Conservation (phyloP, 192 early-diverging fungal species). For the Podila horticola region DNA sequence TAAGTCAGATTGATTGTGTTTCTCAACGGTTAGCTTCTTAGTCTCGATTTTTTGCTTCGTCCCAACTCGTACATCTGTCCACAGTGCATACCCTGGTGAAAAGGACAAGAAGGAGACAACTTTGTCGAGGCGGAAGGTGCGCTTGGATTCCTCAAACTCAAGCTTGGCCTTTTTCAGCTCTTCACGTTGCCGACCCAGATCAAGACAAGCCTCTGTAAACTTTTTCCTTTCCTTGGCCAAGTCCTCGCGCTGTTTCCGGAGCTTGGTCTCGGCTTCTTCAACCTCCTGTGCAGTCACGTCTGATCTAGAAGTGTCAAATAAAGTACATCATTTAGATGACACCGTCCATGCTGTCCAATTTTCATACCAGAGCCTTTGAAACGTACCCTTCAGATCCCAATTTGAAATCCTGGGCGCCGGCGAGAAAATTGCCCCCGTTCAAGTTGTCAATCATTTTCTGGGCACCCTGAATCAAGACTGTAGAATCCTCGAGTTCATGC, state of each 20-base stretch:
- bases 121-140: slow-evolving; percentile 32
- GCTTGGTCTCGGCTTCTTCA: slow-evolving; percentile 35
- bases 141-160: slow-evolving; percentile 43
- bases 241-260: slow-evolving; percentile 28
- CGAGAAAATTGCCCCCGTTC: slow-evolving; percentile 33
- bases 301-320: slow-evolving; percentile 4
- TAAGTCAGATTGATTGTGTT: background rate
- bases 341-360: too few relatives aligned
- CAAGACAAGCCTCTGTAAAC: slow-evolving; percentile 36
- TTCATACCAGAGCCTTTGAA: too few relatives aligned
- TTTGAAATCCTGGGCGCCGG: slow-evolving; percentile 31
- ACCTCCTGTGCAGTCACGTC: slow-evolving; percentile 48
- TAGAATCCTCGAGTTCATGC: slow-evolving; percentile 45
- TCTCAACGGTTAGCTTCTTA: too few relatives aligned
- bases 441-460: slow-evolving; percentile 52
- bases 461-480: slow-evolving; percentile 50
- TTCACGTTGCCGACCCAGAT: slow-evolving; percentile 39
- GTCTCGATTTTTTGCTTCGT: too few relatives aligned
- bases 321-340: too few relatives aligned
- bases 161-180: slow-evolving; percentile 14
- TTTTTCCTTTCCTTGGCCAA: slow-evolving; percentile 36
- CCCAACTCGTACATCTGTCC: background rate
- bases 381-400: slow-evolving; percentile 38
- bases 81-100: slow-evolving; percentile 9
- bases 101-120: slow-evolving; percentile 27